Base-by-base conservation (phyloP, 495 filamentous ascomycete genomes). In the Collariella sp. region DNA sequence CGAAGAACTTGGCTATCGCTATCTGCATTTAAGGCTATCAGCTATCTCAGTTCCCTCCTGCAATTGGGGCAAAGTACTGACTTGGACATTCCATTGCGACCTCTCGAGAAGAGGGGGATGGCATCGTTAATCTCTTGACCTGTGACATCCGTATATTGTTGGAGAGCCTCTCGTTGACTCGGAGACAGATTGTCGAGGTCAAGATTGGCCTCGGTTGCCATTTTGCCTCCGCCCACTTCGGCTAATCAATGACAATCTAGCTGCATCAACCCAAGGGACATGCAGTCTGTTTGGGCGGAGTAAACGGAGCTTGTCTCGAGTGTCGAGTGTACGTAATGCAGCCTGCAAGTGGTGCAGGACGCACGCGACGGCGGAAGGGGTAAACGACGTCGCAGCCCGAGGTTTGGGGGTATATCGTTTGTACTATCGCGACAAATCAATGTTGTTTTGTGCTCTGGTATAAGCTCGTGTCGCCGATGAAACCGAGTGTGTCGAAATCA, bases 61-160 rank as follows among this genome's bases (percentile, higher is more conserved):
- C 7, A 11, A 12, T 11, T n/a, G n/a, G 7, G 19, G 20, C 16
- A 22, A 10, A 11, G 39, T 10, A 64, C 76, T 5, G 59, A 93
- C 89, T 78, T 95, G 83, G 12, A 96, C 87, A 68, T 97, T 97
- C 94, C 94, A 98, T 72, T 96, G 83, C 33, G 88, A 94, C 49
- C 89, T 76, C 51, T 83, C 80, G 20, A 98, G 74, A 22, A 97
- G 61, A 11, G 87, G 83, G 43, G 83, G 43, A 97, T 78, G 7
- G 93, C 94, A 56, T 88, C 83, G 36, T 78, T 74, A 45, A 79
- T 67, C 34, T 89, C 84, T 67, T 95, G 89, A 56, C 88, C 82
- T 7, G 93, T 97, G 23, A 98, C 86, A 38, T 87, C 76, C 24
- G 83, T 91, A 67, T 88, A 96, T 61, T 91, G 91, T 52, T 91